Conservation (phyloP, 768 basidiomycete genomes). For the Psilocybe cubensis region DNA sequence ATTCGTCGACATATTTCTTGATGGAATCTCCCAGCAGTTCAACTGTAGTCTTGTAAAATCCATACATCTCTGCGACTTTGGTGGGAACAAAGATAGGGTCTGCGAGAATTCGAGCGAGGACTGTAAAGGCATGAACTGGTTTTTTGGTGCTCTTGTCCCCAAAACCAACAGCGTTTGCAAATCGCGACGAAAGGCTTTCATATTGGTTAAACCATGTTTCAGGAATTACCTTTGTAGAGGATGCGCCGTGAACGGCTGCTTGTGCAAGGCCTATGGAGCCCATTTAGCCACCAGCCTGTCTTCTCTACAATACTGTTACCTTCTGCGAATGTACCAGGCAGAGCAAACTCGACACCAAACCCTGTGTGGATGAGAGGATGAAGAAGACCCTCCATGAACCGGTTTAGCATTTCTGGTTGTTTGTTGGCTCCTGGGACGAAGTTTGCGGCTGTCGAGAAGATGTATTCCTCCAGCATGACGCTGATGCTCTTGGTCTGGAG, state of each 20-base stretch:
- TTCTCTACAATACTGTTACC: slow-evolving; percentile 1
- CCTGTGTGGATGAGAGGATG: slow-evolving; percentile 66
- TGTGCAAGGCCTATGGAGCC: slow-evolving; percentile 20
- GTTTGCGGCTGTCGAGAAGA: slow-evolving; percentile 55
- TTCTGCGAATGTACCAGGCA: slow-evolving; percentile 29
- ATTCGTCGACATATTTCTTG: slow-evolving; percentile 27
- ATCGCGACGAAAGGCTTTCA: slow-evolving; percentile 12
- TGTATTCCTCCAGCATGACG: slow-evolving; percentile 54
- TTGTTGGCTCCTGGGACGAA: slow-evolving; percentile 30
- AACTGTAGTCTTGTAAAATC: slow-evolving; percentile 5
- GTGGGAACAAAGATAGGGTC: slow-evolving; percentile 11
- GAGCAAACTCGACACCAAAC: slow-evolving; percentile 60
- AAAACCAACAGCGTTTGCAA: slow-evolving; percentile 12
- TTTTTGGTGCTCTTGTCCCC: not conserved
- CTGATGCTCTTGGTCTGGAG: slow-evolving; percentile 39
- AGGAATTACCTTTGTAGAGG: slow-evolving; percentile 6
- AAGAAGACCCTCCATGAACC: slow-evolving; percentile 54
- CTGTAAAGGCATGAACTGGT: slow-evolving; percentile 20
- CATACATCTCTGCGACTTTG: slow-evolving; percentile 5
- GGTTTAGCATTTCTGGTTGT: slow-evolving; percentile 42
- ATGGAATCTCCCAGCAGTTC: slow-evolving; percentile 37
- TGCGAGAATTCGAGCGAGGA: slow-evolving; percentile 19
- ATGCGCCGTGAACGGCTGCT: slow-evolving; percentile 13
- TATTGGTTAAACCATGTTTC: slow-evolving; percentile 2
- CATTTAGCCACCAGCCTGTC: not conserved